Base-by-base conservation (phyloP, 352 stramenopile genomes). In the Globisporangium cylindrosporum region DNA sequence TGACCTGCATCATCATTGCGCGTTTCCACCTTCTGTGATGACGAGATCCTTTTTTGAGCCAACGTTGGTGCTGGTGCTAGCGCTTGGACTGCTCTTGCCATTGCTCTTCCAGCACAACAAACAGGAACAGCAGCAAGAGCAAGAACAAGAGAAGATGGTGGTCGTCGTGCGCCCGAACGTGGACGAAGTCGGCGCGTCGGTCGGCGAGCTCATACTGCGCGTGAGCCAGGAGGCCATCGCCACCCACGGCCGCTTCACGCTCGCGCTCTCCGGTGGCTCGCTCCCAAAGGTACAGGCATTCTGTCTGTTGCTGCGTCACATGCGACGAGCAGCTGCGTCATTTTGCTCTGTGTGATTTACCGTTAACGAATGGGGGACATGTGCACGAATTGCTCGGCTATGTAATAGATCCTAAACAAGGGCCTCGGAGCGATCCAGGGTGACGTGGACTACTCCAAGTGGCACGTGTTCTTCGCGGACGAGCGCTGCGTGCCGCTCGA, bases 401-500 rank as follows among this genome's bases (percentile, higher is more conserved):
- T 57, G 25, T 70, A 25, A 9, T 69, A 94, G 86, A 94, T 93
- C 64, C 66, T 95, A 36, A 90, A 92, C 74, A 93, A 93, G 70
- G 82, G 86, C 4, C 73, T 97, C n/a, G 61, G 78, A 14, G 67
- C 75, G 49, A 86, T 97, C 59, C 84, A 93, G 54, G 75, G 80
- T 46, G 81, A 85, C 65, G 76, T 98, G 32, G 89, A 99, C 65
- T 99, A 97, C 75, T 84, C 89, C 57, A 98, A 98, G 69, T 99
- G 97, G 94, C 92, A 98, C 67, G 90, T 99, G n/a, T 96, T 98
- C 73, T 98, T 99, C 71, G 96, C 97, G 2, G 97, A 99, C 76
- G 98, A 99, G 79, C 92, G 97, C 68, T 99, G 93, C 69, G 98
- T 99, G 34, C 75, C 89, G 9, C 77, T 95, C 24, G 85, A 97